These are phyloP conservation scores for Tuber magnatum DNA, from an alignment of 495 filamentous ascomycete species.

Conservation along the genomic window DNA sequence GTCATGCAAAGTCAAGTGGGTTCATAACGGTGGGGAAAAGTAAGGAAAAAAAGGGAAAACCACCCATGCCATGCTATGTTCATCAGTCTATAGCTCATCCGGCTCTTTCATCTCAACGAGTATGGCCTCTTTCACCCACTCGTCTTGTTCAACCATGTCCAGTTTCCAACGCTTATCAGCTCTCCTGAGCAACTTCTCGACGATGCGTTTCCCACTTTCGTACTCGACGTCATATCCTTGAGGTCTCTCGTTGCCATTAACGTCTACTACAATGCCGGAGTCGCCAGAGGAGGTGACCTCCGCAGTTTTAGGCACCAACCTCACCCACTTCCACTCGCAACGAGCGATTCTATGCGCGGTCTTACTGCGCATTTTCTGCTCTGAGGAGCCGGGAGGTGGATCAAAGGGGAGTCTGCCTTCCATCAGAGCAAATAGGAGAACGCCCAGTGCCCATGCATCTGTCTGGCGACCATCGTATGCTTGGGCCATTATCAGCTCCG, in stretches of 20 bases:
- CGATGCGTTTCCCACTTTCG: slow-evolving; percentile 66
- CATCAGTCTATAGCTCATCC: slow-evolving; percentile 50
- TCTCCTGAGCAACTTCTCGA: slow-evolving; percentile 74
- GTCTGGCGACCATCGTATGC: slow-evolving; percentile 87
- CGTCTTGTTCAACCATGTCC: slow-evolving; percentile 59
- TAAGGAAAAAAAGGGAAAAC: slow-evolving; percentile 4
- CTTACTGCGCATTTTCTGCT: slow-evolving; percentile 63
- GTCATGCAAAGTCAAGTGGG: background rate
- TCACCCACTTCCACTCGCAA: slow-evolving; percentile 88
- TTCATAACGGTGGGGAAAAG: background rate
- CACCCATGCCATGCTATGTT: slow-evolving; percentile 44
- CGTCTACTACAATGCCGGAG: slow-evolving; percentile 40
- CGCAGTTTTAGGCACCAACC: slow-evolving; percentile 52
- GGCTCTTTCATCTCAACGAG: slow-evolving; percentile 61
- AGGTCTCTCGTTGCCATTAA: slow-evolving; percentile 47
- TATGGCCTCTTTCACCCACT: slow-evolving; percentile 73
- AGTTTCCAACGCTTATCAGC: slow-evolving; percentile 66
- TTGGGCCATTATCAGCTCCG: slow-evolving; percentile 90
- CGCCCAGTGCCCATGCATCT: slow-evolving; percentile 92
- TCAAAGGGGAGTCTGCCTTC: slow-evolving; percentile 91
- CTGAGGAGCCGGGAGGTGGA: slow-evolving; percentile 63
- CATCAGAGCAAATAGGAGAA: slow-evolving; percentile 86
- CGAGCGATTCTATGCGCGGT: slow-evolving; percentile 90
- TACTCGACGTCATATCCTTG: slow-evolving; percentile 55
- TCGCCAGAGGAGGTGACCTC: slow-evolving; percentile 19